phyloP scores from a whole-genome alignment of 2,329 filamentous ascomycete species.

The Ambrosiella xylebori region DNA sequence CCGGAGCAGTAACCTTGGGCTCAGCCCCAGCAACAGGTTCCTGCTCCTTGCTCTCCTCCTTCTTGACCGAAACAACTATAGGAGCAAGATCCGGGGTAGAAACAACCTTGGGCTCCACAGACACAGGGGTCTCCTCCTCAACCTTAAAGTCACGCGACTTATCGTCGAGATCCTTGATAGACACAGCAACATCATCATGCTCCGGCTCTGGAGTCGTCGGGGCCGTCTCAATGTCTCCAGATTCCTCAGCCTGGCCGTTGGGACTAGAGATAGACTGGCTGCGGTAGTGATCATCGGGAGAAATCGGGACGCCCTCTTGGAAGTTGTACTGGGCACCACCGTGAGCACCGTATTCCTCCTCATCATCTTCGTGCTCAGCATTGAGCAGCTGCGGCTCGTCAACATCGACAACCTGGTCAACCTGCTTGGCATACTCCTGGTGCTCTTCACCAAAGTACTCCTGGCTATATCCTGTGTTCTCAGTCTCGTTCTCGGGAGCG shows the following conservation, averaged over 20 bases:
- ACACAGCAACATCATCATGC: not conserved
- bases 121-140: not conserved
- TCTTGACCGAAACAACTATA: not conserved
- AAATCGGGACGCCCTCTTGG: not conserved
- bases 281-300: not conserved
- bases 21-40: not conserved
- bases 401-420: not conserved
- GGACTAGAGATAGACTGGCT: not conserved
- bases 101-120: not conserved
- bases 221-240: conserved; percentile 8
- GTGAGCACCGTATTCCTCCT: conserved; percentile 3
- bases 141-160: not conserved
- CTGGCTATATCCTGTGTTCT: not conserved
- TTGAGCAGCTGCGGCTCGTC: conserved; percentile 4
- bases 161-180: not conserved
- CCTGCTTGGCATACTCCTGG: not conserved
- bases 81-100: not conserved
- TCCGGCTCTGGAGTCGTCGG: conserved; percentile 11
- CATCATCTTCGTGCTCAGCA: conserved; percentile 8
- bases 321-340: not conserved
- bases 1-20: not conserved
- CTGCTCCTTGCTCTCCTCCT: not conserved
- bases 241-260: not conserved
- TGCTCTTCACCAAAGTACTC: conserved; percentile 2
- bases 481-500: not conserved